Evolutionary conservation across 2,329 filamentous ascomycete species (phyloP).

Genomic region (Ophiostoma ips): DNA sequence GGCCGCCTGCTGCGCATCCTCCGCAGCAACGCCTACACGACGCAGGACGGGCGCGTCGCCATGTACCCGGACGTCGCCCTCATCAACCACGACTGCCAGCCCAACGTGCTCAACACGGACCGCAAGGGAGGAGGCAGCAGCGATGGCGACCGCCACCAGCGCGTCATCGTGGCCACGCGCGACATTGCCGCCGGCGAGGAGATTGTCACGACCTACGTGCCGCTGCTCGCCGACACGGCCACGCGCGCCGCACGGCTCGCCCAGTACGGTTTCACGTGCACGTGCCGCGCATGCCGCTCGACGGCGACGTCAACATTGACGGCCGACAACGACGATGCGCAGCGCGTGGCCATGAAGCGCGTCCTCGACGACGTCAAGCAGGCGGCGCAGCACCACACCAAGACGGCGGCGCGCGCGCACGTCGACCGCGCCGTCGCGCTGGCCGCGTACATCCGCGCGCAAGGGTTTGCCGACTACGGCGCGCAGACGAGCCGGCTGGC

Average conservation of each 20-base stretch:
- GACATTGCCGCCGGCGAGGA: slow-evolving; percentile 23
- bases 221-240: slow-evolving; percentile 19
- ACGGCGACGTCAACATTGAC: no score
- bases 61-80: slow-evolving; percentile 29
- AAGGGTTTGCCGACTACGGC: slow-evolving; percentile 13
- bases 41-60: slow-evolving; percentile 10
- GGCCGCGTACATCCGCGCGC: slow-evolving; percentile 20
- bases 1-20: slow-evolving; percentile 21
- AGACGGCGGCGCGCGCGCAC: not conserved
- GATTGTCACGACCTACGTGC: slow-evolving; percentile 24
- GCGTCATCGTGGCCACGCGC: slow-evolving; percentile 21
- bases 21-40: slow-evolving; percentile 27
- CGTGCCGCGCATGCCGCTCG: not conserved
- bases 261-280: slow-evolving; percentile 16
- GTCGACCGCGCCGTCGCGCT: slow-evolving; percentile 7
- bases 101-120: slow-evolving; percentile 22
- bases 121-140: not conserved
- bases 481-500: slow-evolving; percentile 12
- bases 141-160: not conserved
- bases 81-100: slow-evolving; percentile 27
- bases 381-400: not conserved
- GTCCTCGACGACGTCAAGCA: not conserved
- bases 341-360: not conserved
- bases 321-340: not conserved
- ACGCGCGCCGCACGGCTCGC: slow-evolving; percentile 20